phyloP scores from a whole-genome alignment of 2,329 filamentous ascomycete genomes.

The Metarhizium robertsii region DNA sequence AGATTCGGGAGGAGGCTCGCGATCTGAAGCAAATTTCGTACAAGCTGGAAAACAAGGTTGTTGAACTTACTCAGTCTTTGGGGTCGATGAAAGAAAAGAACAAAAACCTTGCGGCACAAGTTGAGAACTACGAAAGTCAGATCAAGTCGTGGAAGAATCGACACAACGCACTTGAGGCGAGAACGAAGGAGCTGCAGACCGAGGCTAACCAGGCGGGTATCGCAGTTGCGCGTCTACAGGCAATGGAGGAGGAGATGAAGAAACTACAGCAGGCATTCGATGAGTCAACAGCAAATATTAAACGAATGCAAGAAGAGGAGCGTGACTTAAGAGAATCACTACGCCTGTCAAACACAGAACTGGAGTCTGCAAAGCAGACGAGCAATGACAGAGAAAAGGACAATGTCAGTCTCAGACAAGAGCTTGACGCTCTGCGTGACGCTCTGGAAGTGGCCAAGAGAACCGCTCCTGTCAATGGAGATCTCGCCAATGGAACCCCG shows the following conservation, averaged over 20 bases:
- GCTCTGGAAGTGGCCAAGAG: slow-evolving; percentile 83
- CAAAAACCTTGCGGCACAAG: slow-evolving; percentile 76
- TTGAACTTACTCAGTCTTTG: slow-evolving; percentile 90
- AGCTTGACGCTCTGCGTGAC: slow-evolving; percentile 83
- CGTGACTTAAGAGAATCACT: slow-evolving; percentile 76
- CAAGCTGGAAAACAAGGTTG: slow-evolving; percentile 98
- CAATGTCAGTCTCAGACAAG: slow-evolving; percentile 75
- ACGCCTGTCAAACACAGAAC: slow-evolving; percentile 66
- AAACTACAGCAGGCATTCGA: slow-evolving; percentile 83
- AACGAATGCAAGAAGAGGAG: slow-evolving; percentile 91
- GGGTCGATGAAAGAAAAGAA: slow-evolving; percentile 92
- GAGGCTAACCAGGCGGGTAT: slow-evolving; percentile 98
- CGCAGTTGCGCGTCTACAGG: slow-evolving; percentile 77
- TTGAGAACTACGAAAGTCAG: slow-evolving; percentile 93
- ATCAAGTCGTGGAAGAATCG: slow-evolving; percentile 93
- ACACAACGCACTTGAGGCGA: slow-evolving; percentile 79
- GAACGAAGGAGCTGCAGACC: slow-evolving; percentile 87
- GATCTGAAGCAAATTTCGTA: slow-evolving; percentile 99
- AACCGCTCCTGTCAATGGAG: slow-evolving; percentile 64
- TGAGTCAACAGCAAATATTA: slow-evolving; percentile 83
- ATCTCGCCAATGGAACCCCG: slow-evolving; percentile 29
- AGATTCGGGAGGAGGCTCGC: slow-evolving; percentile 84
- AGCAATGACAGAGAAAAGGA: slow-evolving; percentile 74
- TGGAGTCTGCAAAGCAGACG: slow-evolving; percentile 68
- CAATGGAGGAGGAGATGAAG: slow-evolving; percentile 93